A percentile compares a stretch with the other conserved stretches of the same genome.
These are phyloP conservation scores for Arabidopsis arenosa DNA, from an alignment of 345 rosid genomes.

Conservation along the genomic window DNA sequence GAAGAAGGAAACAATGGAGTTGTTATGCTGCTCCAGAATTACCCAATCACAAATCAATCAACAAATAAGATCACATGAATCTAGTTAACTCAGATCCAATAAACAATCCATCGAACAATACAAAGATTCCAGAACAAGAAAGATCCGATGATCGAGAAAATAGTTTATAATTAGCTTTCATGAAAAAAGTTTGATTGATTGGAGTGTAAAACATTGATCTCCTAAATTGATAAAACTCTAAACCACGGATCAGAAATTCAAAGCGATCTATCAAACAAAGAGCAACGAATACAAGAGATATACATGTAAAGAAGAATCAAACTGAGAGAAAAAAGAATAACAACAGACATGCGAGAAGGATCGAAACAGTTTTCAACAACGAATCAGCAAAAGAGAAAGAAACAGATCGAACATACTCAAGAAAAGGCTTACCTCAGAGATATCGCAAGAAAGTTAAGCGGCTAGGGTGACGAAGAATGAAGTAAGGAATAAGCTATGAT, in stretches of 20 bases:
- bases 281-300: background rate
- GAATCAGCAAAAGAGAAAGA: background rate
- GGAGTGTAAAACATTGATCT: background rate
- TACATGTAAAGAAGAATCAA: background rate
- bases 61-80: background rate
- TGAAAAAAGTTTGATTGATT: too few species aligned
- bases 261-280: background rate
- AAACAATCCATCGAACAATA: background rate
- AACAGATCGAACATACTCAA: background rate
- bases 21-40: background rate
- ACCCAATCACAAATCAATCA: background rate
- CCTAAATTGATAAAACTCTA: background rate
- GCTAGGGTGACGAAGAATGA: conserved; percentile 24
- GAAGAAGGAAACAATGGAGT: background rate
- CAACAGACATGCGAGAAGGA: background rate
- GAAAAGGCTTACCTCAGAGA: conserved; percentile 13
- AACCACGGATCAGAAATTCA: background rate
- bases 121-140: too few species aligned
- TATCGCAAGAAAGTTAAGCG: background rate
- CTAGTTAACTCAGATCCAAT: background rate
- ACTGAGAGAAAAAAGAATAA: background rate
- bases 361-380: background rate
- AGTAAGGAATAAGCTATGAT: background rate
- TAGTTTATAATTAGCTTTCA: background rate
- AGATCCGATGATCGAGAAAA: background rate